A percentile compares a stretch with the other conserved stretches of the same genome.
These are phyloP conservation scores for Podospora conica DNA, from an alignment of 495 filamentous ascomycete genomes.

Conservation along the genomic window DNA sequence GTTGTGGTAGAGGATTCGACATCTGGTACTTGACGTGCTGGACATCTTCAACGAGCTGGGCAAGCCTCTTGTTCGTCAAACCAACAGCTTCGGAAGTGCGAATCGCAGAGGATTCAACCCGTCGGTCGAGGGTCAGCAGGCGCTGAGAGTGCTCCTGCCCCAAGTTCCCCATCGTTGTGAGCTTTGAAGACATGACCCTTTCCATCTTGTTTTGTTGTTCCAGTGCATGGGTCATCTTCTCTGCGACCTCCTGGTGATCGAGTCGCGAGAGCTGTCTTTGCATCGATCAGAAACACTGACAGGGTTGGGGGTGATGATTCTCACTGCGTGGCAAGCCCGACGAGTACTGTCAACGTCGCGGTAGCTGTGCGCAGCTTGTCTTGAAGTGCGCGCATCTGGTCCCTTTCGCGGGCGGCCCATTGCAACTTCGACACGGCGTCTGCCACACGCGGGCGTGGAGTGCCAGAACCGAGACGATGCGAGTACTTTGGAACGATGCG, in stretches of 20 bases:
- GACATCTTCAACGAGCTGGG: background rate
- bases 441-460: background rate
- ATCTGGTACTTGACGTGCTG: constrained; percentile 2
- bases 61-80: background rate
- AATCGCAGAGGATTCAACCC: background rate
- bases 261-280: background rate
- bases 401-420: constrained; percentile 3
- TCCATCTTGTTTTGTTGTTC: background rate
- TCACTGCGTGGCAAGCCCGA: constrained; percentile 4
- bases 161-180: background rate
- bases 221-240: background rate
- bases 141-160: background rate
- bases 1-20: background rate
- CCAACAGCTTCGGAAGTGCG: background rate
- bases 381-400: background rate
- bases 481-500: constrained; percentile 2
- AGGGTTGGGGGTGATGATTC: background rate
- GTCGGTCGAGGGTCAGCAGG: background rate
- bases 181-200: background rate
- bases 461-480: background rate
- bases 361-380: background rate
- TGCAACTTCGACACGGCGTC: background rate
- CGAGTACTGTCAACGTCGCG: background rate
- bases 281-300: background rate
- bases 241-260: background rate